phyloP scores from a whole-genome alignment of 2,329 filamentous ascomycete genomes.

The Colletotrichum abscissum region DNA sequence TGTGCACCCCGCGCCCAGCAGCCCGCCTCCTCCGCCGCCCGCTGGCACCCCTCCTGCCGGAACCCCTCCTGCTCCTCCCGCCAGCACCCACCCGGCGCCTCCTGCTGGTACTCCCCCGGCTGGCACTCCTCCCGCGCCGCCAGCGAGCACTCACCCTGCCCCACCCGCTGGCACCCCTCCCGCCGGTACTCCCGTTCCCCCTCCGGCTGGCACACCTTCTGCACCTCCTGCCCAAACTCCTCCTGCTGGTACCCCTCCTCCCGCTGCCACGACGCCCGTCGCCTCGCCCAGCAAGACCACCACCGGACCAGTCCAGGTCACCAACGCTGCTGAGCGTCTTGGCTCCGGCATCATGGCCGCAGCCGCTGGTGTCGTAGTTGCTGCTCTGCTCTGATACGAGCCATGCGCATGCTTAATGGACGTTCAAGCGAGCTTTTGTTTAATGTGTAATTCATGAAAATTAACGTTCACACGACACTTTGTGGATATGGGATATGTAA shows the following conservation, averaged over 20 bases:
- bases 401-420: not conserved
- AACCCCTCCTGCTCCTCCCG: not conserved
- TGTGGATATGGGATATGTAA: not conserved
- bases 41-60: not conserved
- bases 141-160: not conserved
- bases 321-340: constrained; percentile 17
- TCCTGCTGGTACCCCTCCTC: not conserved
- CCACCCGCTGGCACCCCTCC: not conserved
- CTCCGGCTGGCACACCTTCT: not conserved
- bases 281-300: not conserved
- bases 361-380: constrained; percentile 26
- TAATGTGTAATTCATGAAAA: not conserved
- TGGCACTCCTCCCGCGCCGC: not conserved
- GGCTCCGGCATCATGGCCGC: constrained; percentile 23
- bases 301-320: constrained; percentile 7
- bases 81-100: not conserved
- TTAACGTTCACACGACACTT: not conserved
- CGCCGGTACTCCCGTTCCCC: not conserved
- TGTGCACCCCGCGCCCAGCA: constrained; percentile 1
- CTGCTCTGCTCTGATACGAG: constrained; percentile 18
- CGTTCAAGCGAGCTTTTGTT: not conserved
- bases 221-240: not conserved
- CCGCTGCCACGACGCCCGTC: not conserved
- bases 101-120: not conserved
- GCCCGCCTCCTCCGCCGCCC: not conserved